Evolutionary conservation across 306 rosid genomes (phyloP), one percentile per base, ranked within the genome.

Genomic region (Lathyrus tuberosus): DNA sequence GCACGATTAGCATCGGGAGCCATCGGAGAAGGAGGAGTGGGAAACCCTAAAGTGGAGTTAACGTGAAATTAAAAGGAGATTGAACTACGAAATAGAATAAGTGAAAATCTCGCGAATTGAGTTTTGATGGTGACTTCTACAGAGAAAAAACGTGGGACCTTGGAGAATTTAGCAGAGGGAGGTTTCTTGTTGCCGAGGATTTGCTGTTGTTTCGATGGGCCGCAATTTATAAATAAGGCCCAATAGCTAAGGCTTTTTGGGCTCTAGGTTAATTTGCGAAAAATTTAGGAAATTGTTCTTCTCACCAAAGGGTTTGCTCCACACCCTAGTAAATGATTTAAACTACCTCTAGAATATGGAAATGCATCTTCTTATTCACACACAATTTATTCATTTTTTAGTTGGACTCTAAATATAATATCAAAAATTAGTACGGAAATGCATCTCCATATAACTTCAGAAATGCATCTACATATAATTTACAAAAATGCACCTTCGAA

Each of bases 1-100:
- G 79, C 35, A 42, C 82, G 84, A 67, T 89, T 88, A 5, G 86
- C 86, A 80, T 89, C 92, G 10, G 96, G 88, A 14, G 96, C 95
- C 98, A 92, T 92, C 68, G 16, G 20, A 64, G 20, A 4, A 66
- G 46, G 5, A 41, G 22, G 58, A 76, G 66, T 24, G 10, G 15
- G 18, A 72, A 75, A 64, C 83, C 88, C 88, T 85, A 78, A 63
- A 33, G 40, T 67, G 20, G 35, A 65, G 22, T 10, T 53, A 10
- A 13, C 17, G 62, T 57, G 44, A 52, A n/a, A 35, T 0, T 28
- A 62, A 44, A 4, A 24, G 17, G 49, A 20, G 47, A 56, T 52
- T 31, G 28, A 65, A 62, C 35, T 6, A 44, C 20, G 74, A 52
- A 17, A 62, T 35, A 38, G 7, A 43, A 7, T 28, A 44, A 30